These are phyloP conservation scores for Geotrichum fermentans DNA, from an alignment of 1,139 yeast species.

Conservation along the genomic window DNA sequence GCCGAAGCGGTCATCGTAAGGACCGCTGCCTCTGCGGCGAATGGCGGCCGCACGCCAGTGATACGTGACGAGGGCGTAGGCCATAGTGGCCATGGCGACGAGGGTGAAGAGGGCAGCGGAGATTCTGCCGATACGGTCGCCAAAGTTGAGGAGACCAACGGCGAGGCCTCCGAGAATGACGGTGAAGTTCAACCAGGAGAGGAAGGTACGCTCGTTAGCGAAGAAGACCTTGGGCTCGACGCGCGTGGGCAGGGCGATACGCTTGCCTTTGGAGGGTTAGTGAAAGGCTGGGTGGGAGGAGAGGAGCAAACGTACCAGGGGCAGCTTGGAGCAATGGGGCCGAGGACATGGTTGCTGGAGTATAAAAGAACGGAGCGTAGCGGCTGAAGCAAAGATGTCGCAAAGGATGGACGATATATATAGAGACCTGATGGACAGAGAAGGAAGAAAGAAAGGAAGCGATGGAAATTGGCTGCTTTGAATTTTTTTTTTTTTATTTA, in stretches of 20 bases:
- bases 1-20: slow-evolving; percentile 95
- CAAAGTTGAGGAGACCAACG: slow-evolving; percentile 90
- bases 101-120: slow-evolving; percentile 92
- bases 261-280: slow-evolving; percentile 50
- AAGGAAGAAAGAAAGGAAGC: slow-evolving; percentile 2
- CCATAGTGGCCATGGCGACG: slow-evolving; percentile 93
- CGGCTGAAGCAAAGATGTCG: no score
- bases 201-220: slow-evolving; percentile 90
- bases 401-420: neutral
- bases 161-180: slow-evolving; percentile 95
- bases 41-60: slow-evolving; percentile 99
- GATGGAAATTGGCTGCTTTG: neutral
- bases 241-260: slow-evolving; percentile 95
- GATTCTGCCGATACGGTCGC: slow-evolving; percentile 87
- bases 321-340: slow-evolving; percentile 60
- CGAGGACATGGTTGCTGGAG: slow-evolving; percentile 45
- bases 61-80: slow-evolving; percentile 87
- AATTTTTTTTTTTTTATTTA: neutral
- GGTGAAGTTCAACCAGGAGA: slow-evolving; percentile 96
- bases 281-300: neutral
- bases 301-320: slow-evolving; percentile 43
- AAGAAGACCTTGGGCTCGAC: slow-evolving; percentile 98
- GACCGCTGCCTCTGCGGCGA: slow-evolving; percentile 94
- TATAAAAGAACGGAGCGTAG: no score
- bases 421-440: neutral